Evolutionary conservation across 2,329 filamentous ascomycete species (phyloP).

Genomic region (Botryotinia narcissicola): DNA sequence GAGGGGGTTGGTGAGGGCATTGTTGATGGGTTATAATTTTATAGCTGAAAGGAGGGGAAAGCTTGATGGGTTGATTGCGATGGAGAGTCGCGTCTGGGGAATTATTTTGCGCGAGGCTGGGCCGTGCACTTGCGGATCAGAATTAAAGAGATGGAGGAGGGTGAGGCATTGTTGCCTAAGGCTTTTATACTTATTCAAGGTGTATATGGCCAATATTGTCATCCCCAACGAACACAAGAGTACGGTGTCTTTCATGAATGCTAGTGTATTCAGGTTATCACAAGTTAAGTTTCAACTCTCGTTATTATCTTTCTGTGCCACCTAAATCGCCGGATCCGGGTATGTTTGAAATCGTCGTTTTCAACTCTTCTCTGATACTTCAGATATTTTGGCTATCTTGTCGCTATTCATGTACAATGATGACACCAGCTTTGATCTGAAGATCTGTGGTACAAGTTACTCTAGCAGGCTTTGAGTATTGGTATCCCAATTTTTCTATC

Average conservation of each 20-base stretch:
- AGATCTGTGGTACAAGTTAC: neutral
- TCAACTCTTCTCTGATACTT: neutral
- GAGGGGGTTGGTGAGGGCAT: constrained; percentile 34
- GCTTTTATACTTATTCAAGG: neutral
- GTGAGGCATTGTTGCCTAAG: neutral
- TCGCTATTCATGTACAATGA: neutral
- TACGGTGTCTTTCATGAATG: neutral
- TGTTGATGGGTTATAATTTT: neutral
- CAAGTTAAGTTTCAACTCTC: neutral
- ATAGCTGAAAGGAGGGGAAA: neutral
- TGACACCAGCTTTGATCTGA: neutral
- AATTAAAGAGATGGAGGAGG: neutral
- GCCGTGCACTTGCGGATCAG: constrained; percentile 7
- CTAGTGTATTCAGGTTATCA: neutral
- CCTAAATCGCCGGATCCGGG: no score
- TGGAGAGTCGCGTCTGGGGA: constrained; percentile 16
- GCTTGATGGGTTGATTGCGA: constrained; percentile 11
- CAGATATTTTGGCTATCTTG: neutral
- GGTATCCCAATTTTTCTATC: neutral
- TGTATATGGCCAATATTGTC: neutral
- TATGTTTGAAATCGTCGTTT: neutral
- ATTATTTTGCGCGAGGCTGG: constrained; percentile 13
- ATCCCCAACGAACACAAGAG: neutral
- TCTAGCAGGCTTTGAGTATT: neutral
- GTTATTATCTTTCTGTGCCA: neutral